A percentile compares a stretch with the other conserved stretches of the same genome.
Evolutionary conservation across 2,329 filamentous ascomycete species (phyloP).

Genomic region (Cytospora chrysosperma): DNA sequence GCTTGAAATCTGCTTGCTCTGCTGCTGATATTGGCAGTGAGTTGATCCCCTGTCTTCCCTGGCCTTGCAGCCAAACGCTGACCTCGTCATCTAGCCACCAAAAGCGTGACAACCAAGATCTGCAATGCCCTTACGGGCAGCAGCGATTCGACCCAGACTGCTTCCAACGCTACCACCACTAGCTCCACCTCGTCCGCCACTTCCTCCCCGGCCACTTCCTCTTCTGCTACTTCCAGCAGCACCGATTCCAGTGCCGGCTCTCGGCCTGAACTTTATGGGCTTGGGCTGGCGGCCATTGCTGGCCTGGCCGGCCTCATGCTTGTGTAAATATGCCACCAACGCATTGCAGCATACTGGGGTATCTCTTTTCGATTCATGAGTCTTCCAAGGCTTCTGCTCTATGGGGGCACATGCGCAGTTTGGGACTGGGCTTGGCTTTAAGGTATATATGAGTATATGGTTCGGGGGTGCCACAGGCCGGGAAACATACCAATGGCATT

Average conservation of each 20-base stretch:
- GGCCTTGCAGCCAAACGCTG: background rate
- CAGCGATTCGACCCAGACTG: background rate
- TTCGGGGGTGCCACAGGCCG: background rate
- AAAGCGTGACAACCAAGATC: conserved; percentile 16
- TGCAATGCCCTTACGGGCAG: conserved; percentile 12
- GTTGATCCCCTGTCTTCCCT: background rate
- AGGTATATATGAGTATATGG: background rate
- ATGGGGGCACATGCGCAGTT: background rate
- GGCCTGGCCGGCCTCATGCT: conserved; percentile 17
- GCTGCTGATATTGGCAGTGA: conserved; percentile 20
- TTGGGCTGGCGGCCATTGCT: conserved; percentile 20
- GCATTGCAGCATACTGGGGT: background rate
- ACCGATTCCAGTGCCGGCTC: conserved; percentile 13
- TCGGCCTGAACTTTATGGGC: conserved; percentile 17
- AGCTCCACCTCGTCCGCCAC: conserved; percentile 3
- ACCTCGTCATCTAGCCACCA: conserved; percentile 11
- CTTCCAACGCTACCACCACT: background rate
- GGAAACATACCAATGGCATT: conserved; percentile 3
- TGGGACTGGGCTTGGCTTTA: background rate
- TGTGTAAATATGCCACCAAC: background rate
- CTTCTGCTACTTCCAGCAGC: conserved; percentile 11
- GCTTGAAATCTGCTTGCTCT: conserved; percentile 16
- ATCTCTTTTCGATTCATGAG: background rate
- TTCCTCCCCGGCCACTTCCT: conserved; percentile 1
- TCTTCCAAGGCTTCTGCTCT: background rate